Base-by-base conservation (phyloP, 495 filamentous ascomycete species). In the Penicillium argentinense region DNA sequence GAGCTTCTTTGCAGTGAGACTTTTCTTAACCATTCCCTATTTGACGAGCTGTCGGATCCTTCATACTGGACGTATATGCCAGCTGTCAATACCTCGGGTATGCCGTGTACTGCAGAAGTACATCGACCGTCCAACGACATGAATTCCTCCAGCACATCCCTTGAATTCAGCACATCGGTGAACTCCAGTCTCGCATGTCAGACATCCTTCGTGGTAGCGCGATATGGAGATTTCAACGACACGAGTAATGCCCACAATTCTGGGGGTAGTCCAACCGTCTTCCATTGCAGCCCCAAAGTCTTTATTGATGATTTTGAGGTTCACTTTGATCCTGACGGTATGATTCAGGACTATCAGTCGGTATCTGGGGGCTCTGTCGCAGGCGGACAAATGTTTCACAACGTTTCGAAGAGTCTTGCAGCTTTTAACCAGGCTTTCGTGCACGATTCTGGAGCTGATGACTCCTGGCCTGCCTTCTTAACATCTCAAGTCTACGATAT, bases 211-310 rank as follows among this genome's bases (percentile, higher is more conserved):
- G n/a, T 30, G 23, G 34, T 47, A 11, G 27, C n/a, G n/a, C n/a
- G 33, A n/a, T 14, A 19, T 2, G 33, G 25, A 16, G 37, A 17
- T 2, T 9, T 25, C 6, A 40, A 26, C 3, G 21, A 30, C 13
- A 12, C 25, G 13, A 1, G 2, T 7, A 21, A 11, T 12, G 4
- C 12, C 16, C 17, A 21, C 25, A 30, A 7, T 4, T 4, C 28
- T 3, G 33, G 33, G 7, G 25, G 11, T 26, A 19, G 18, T 18
- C 21, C 39, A 9, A 46, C 28, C 0, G 52, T 47, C 0, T 42
- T 63, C 16, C 42, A 54, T 11, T 64, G 60, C 18, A 16, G 33
- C 9, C 57, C 57, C 1, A 28, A 49, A 11, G 18, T 61, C 3
- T 11, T 30, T 2, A 52, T 58, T 2, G 21, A 54, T 9, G 43